Conservation (phyloP, 306 rosid genomes). For the Vigna trinervia region DNA sequence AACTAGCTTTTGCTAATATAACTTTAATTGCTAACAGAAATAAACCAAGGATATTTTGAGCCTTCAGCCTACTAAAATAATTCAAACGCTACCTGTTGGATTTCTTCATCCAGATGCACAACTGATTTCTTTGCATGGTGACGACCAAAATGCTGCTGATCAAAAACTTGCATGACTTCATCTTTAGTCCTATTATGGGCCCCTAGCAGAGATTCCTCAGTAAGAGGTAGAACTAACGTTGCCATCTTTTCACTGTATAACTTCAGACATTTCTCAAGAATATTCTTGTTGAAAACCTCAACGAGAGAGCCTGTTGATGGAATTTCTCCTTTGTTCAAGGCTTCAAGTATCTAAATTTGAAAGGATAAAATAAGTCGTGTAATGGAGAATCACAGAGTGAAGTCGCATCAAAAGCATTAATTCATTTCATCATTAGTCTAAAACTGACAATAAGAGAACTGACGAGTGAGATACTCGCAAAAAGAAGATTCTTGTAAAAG, state of each 20-base stretch:
- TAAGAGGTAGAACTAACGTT: slow-evolving; percentile 64
- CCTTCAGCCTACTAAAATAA: slow-evolving; percentile 13
- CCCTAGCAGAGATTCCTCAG: slow-evolving; percentile 64
- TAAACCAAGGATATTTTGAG: slow-evolving; percentile 33
- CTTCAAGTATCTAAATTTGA: slow-evolving; percentile 80
- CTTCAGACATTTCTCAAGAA: slow-evolving; percentile 90
- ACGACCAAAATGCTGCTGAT: slow-evolving; percentile 88
- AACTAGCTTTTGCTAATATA: slow-evolving; percentile 15
- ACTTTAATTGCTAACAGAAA: background rate
- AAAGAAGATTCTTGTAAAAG: background rate
- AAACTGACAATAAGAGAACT: slow-evolving; percentile 9
- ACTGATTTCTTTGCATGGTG: slow-evolving; percentile 90
- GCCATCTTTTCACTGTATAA: slow-evolving; percentile 67
- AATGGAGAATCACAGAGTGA: slow-evolving; percentile 16
- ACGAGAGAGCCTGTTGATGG: slow-evolving; percentile 99
- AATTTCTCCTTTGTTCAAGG: slow-evolving; percentile 97
- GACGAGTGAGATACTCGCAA: slow-evolving; percentile 1
- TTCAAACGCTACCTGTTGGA: slow-evolving; percentile 64
- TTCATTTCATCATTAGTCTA: slow-evolving; percentile 13
- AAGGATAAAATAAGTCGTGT: slow-evolving; percentile 38
- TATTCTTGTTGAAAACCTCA: slow-evolving; percentile 90
- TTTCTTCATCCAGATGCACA: slow-evolving; percentile 77
- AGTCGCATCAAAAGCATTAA: slow-evolving; percentile 29
- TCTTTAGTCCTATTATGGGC: slow-evolving; percentile 65
- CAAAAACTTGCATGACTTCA: slow-evolving; percentile 69